Conservation (phyloP, 257 asterid species). For the Gentiana straminea region DNA sequence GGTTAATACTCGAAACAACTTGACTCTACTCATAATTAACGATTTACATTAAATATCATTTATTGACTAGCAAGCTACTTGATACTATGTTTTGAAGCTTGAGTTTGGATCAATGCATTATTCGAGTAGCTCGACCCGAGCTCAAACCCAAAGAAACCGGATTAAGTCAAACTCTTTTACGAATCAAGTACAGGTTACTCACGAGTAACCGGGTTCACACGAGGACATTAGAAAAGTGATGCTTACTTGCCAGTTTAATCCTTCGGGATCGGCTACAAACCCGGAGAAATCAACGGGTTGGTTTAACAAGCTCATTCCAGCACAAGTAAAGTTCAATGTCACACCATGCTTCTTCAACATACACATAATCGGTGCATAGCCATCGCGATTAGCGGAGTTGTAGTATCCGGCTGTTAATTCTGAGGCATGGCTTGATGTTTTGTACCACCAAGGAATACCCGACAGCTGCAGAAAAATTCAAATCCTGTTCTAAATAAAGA, state of each 20-base stretch:
- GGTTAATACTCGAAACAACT: too few species aligned
- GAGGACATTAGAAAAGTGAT: constrained; percentile 2
- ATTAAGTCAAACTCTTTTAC: too few species aligned
- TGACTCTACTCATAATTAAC: too few species aligned
- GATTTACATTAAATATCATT: too few species aligned
- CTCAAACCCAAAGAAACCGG: too few species aligned
- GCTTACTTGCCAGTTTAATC: constrained; percentile 87
- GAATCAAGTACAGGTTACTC: too few species aligned
- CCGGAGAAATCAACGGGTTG: constrained; percentile 41
- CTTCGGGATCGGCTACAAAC: constrained; percentile 65
- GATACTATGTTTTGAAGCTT: too few species aligned
- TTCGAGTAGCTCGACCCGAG: too few species aligned
- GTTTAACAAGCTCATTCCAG: constrained; percentile 40
- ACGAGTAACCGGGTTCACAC: neutral
- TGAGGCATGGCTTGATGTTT: constrained; percentile 65
- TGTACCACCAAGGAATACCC: constrained; percentile 87
- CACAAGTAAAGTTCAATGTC: constrained; percentile 40
- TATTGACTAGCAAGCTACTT: too few species aligned
- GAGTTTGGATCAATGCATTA: too few species aligned
- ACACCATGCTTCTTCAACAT: constrained; percentile 63
- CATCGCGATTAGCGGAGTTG: constrained; percentile 70
- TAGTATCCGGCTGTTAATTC: constrained; percentile 79
- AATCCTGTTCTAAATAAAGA: neutral
- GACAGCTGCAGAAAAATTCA: constrained; percentile 35
- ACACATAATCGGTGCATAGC: constrained; percentile 54